Evolutionary conservation across 2,329 filamentous ascomycete genomes (phyloP).

Genomic region (Pseudodiploospora longispora): DNA sequence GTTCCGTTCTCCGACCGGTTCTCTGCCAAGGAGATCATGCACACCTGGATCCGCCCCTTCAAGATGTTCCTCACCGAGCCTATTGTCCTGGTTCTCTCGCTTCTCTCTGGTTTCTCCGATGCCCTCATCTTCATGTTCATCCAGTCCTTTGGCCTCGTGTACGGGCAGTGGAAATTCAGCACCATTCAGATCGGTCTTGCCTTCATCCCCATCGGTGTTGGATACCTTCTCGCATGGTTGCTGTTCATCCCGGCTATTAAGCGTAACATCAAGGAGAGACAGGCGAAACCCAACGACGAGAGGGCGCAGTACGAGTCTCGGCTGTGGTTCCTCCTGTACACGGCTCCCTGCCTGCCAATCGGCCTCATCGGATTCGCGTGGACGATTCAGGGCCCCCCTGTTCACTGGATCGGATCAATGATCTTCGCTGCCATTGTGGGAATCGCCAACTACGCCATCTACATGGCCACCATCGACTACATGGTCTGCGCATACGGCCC

Average conservation of each 20-base stretch:
- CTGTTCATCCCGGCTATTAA: constrained; percentile 50
- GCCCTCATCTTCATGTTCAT: constrained; percentile 73
- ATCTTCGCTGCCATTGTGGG: constrained; percentile 59
- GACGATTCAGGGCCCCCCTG: constrained; percentile 53
- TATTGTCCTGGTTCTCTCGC: constrained; percentile 61
- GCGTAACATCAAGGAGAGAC: constrained; percentile 42
- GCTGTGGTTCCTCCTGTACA: constrained; percentile 57
- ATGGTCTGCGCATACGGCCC: constrained; percentile 68
- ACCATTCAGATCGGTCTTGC: constrained; percentile 48
- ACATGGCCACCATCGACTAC: constrained; percentile 72
- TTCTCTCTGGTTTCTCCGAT: constrained; percentile 65
- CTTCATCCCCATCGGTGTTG: constrained; percentile 59
- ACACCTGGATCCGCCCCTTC: constrained; percentile 57
- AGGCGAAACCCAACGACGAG: constrained; percentile 43
- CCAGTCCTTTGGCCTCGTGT: constrained; percentile 61
- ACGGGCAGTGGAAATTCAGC: constrained; percentile 57
- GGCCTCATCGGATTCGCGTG: constrained; percentile 65
- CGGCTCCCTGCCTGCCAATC: constrained; percentile 52
- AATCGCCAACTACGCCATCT: constrained; percentile 66
- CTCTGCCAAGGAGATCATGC: constrained; percentile 46
- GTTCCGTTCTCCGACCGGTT: constrained; percentile 51
- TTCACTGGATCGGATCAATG: constrained; percentile 62
- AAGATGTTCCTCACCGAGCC: constrained; percentile 68
- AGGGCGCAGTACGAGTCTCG: constrained; percentile 62
- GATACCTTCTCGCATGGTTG: constrained; percentile 55